A percentile compares a stretch with the other conserved stretches of the same genome.
Conservation (phyloP, 2,329 filamentous ascomycete species). For the Simplicillium sp. region DNA sequence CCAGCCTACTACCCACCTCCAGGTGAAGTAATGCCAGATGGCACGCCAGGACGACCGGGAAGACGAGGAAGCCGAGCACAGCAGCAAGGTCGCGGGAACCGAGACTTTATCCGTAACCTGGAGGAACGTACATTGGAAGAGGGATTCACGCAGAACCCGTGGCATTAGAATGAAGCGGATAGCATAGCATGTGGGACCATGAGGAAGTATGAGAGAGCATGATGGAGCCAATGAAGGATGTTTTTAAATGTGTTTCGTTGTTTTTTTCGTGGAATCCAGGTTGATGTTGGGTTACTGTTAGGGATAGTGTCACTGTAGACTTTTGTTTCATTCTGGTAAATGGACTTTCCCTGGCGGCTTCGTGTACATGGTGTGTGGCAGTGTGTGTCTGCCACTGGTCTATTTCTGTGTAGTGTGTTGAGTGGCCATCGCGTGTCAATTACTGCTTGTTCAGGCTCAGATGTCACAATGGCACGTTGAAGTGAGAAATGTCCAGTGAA, state of each 20-base stretch:
- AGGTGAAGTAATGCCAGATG: slow-evolving; percentile 65
- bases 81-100: slow-evolving; percentile 50
- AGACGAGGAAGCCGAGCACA: slow-evolving; percentile 68
- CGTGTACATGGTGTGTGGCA: too few relatives aligned
- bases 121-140: slow-evolving; percentile 93
- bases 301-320: slow-evolving; percentile 51
- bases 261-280: slow-evolving; percentile 5
- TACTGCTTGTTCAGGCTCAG: too few relatives aligned
- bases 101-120: slow-evolving; percentile 89
- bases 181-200: too few relatives aligned
- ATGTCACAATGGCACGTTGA: too few relatives aligned
- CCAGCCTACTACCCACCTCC: slow-evolving; percentile 96
- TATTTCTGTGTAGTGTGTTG: too few relatives aligned
- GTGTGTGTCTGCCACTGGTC: too few relatives aligned
- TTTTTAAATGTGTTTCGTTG: slow-evolving; percentile 1
- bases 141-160: slow-evolving; percentile 66
- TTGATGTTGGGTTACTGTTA: background rate
- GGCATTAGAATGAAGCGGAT: slow-evolving; percentile 49
- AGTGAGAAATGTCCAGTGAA: too few relatives aligned
- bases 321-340: too few relatives aligned
- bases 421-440: too few relatives aligned
- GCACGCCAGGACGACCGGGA: slow-evolving; percentile 42
- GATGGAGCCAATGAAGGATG: slow-evolving; percentile 3
- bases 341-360: too few relatives aligned
- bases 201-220: too few relatives aligned